Evolutionary conservation across 1,284 basidiomycete genomes (phyloP), one percentile per base, ranked within the genome.

Genomic region (Rhodotorula mucilaginosa): DNA sequence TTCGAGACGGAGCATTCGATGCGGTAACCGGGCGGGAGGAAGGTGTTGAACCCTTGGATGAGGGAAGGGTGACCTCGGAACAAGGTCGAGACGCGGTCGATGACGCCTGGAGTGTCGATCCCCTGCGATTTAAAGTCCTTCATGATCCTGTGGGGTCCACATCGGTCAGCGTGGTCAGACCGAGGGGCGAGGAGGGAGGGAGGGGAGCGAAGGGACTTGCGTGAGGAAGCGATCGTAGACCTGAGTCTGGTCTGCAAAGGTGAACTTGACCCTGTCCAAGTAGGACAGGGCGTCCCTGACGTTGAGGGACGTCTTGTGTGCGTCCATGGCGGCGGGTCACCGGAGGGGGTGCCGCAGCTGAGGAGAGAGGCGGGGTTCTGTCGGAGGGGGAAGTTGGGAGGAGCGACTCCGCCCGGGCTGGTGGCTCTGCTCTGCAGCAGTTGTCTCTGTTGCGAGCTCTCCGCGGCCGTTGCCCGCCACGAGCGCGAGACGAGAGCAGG

Each of bases 11-110:
- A 97, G 89, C 83, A 75, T 47, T 76, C 74, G 70, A 76, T 76
- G 61, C 73, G 70, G 66, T 99, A 99, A 51, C 96, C 96, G 29
- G 91, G 88, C 2, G 97, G 97, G 5, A 99, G 87, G 83, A 99
- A 99, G 7, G 96, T 98, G 84, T 99, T 99, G 87, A 99, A 99
- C 44, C 97, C 97, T 82, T 97, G 91, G 69, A 99, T 98, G 78
- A 99, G 90, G 72, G 86, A 83, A 4, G 92, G 93, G 82, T 97
- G 93, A 23, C 94, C 94, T 77, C 92, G 88, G 82, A 99, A 99
- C 61, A 99, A 88, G 75, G 87, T 88, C 2, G 94, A 97, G 65
- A 99, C 74, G 67, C 96, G 91, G 79, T 95, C 89, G 80, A 99
- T 99, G 78, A 99, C 97, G 72, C 95, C 96, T 1, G 96, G 97